Percentiles rank a stretch among this genome's conserved stretches.
phyloP scores from a whole-genome alignment of 78 protist genomes.

The Chrysochromulina parva region DNA sequence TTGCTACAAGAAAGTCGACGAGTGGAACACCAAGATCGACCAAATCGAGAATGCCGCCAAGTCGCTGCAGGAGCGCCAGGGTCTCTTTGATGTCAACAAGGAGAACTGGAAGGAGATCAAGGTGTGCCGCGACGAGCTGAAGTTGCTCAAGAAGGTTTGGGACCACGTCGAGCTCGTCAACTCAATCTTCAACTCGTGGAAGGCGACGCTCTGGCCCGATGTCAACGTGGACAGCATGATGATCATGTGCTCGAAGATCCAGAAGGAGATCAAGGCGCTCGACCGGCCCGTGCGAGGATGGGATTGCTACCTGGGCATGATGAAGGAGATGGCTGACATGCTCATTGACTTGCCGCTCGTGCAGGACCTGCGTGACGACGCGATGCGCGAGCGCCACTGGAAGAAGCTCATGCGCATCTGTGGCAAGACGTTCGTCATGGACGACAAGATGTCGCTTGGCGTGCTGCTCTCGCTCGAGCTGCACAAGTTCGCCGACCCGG shows the following conservation, averaged over 20 bases:
- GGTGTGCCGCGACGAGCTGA: slow-evolving; percentile 35
- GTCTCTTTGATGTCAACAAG: slow-evolving; percentile 54
- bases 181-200: background rate
- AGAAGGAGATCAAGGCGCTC: background rate
- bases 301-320: slow-evolving; percentile 19
- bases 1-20: slow-evolving; percentile 43
- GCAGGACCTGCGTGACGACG: slow-evolving; percentile 73
- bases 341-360: slow-evolving; percentile 70
- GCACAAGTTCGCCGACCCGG: slow-evolving; percentile 6
- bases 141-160: slow-evolving; percentile 68
- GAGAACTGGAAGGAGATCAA: slow-evolving; percentile 22
- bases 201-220: background rate
- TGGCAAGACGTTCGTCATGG: background rate
- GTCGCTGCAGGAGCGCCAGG: slow-evolving; percentile 7
- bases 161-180: slow-evolving; percentile 48
- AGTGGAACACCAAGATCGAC: background rate
- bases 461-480: slow-evolving; percentile 45
- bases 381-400: slow-evolving; percentile 89
- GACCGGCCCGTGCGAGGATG: background rate
- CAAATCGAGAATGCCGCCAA: background rate
- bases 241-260: background rate
- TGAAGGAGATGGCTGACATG: background rate
- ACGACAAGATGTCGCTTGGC: slow-evolving; percentile 24
- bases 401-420: slow-evolving; percentile 40
- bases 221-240: slow-evolving; percentile 43